These are phyloP conservation scores for Chlorella vulgaris DNA, from an alignment of 139 green algal genomes.

Conservation along the genomic window DNA sequence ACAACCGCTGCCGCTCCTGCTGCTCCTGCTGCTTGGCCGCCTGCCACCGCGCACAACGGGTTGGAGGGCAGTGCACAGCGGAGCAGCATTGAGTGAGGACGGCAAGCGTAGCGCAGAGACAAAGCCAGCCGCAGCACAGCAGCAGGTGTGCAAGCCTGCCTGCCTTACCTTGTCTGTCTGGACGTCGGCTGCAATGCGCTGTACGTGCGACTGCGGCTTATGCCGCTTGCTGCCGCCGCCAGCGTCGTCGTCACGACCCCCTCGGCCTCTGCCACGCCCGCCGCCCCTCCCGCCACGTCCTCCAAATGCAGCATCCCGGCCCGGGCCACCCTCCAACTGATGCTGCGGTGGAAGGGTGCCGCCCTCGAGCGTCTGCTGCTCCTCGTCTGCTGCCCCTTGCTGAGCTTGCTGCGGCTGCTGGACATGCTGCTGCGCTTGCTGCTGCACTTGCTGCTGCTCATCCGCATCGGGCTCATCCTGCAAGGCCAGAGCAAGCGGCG, in stretches of 20 bases:
- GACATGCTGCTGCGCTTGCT: neutral
- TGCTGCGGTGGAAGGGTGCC: neutral
- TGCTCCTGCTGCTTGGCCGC: no score
- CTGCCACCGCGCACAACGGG: neutral
- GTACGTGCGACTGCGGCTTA: slow-evolving; percentile 41
- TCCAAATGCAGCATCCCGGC: neutral
- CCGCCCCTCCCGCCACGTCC: neutral
- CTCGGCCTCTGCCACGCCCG: neutral
- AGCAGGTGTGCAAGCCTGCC: neutral
- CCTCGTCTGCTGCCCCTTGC: neutral
- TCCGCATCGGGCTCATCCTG: neutral
- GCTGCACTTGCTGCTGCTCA: neutral
- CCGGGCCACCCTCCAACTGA: neutral
- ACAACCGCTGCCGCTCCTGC: neutral
- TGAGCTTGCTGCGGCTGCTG: neutral
- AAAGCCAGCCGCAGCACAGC: no score
- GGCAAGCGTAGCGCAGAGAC: no score
- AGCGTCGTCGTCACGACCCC: neutral
- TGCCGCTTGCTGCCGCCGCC: neutral
- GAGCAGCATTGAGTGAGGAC: no score
- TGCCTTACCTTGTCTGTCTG: slow-evolving; percentile 32
- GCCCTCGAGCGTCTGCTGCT: slow-evolving; percentile 5
- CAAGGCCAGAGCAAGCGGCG: neutral
- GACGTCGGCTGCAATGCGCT: slow-evolving; percentile 39
- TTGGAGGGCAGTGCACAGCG: neutral